Conservation (phyloP, 495 filamentous ascomycete genomes). For the Daldinia decipiens region DNA sequence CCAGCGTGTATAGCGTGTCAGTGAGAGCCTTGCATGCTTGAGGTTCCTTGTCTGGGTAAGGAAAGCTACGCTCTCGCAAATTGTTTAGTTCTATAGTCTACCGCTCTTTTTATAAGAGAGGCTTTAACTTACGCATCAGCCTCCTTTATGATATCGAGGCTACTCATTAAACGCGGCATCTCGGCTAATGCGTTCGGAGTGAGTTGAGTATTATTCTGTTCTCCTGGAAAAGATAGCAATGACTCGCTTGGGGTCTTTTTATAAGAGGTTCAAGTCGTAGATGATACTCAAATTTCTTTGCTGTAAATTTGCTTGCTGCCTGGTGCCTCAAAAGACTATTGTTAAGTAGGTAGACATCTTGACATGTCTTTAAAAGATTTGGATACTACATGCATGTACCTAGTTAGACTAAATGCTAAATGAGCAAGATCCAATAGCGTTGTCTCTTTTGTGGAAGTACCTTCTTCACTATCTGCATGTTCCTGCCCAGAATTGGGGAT, state of each 20-base stretch:
- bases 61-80: conserved; percentile 64
- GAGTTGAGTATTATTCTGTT: neutral
- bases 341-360: neutral
- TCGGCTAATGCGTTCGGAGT: neutral
- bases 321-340: conserved; percentile 12
- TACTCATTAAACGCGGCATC: conserved; percentile 33
- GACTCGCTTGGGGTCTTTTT: neutral
- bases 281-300: conserved; percentile 6
- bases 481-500: too few relatives aligned
- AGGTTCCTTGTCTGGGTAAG: conserved; percentile 68
- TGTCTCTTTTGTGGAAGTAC: too few relatives aligned
- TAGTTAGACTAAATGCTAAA: too few relatives aligned
- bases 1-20: conserved; percentile 64
- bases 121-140: conserved; percentile 68
- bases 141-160: conserved; percentile 57
- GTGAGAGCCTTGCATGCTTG: conserved; percentile 59
- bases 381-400: too few relatives aligned
- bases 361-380: conserved; percentile 20
- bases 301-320: conserved; percentile 15
- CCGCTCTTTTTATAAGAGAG: neutral
- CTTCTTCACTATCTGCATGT: neutral
- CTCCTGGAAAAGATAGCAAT: neutral
- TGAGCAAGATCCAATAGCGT: neutral
- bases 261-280: conserved; percentile 3
- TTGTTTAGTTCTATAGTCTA: neutral